Conservation (phyloP, 345 rosid species). For the Erucastrum elatum region DNA sequence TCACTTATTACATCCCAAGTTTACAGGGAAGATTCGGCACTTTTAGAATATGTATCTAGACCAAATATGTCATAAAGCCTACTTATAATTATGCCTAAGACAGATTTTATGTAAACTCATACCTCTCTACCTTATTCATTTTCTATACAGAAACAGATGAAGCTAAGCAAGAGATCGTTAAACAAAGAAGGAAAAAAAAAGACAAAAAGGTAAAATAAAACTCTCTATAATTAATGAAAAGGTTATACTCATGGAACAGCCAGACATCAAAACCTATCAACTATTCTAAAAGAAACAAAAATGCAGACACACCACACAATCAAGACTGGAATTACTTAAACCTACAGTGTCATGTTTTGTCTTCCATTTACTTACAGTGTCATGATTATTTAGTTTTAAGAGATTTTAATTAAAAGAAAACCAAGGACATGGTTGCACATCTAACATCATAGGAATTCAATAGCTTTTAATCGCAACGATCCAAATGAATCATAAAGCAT, state of each 20-base stretch:
- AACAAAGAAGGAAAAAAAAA: neutral
- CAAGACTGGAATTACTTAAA: neutral
- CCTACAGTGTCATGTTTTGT: neutral
- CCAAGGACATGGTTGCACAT: neutral
- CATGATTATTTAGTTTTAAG: neutral
- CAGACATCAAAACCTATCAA: slow-evolving; percentile 19
- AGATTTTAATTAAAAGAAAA: neutral
- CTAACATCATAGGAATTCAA: neutral
- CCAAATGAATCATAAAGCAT: slow-evolving; percentile 15
- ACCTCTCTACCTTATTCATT: neutral
- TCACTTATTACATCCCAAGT: too few relatives aligned
- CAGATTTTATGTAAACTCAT: too few relatives aligned
- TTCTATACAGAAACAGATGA: neutral
- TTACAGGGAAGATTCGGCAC: too few relatives aligned
- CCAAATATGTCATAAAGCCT: too few relatives aligned
- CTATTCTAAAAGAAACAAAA: neutral
- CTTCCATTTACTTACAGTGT: neutral
- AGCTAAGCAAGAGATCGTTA: neutral
- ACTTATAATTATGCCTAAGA: too few relatives aligned
- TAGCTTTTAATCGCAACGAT: neutral
- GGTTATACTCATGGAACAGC: slow-evolving; percentile 9
- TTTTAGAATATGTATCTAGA: too few relatives aligned
- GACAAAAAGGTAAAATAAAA: neutral
- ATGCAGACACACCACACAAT: neutral
- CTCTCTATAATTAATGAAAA: neutral